Conservation (phyloP, 768 basidiomycete species). For the Calocera viscosa region DNA sequence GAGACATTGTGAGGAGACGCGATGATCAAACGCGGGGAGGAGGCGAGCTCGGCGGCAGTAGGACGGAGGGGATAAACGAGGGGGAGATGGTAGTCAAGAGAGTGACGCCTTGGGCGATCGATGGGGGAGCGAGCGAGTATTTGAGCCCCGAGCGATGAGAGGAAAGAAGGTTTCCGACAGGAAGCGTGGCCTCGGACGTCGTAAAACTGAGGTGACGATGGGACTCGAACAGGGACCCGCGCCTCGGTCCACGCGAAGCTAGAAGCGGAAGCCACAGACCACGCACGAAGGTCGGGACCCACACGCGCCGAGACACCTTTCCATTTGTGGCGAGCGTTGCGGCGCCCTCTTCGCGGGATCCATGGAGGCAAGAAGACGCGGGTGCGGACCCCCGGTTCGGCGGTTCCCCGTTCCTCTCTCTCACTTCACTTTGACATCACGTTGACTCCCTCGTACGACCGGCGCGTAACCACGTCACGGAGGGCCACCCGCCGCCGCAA, state of each 20-base stretch:
- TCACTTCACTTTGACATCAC: neutral
- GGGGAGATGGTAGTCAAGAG: conserved; percentile 8
- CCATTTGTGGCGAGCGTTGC: neutral
- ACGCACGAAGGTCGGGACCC: neutral
- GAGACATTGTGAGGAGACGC: neutral
- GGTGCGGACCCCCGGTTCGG: neutral
- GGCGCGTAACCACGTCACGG: neutral
- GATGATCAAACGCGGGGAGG: neutral
- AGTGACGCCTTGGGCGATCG: neutral
- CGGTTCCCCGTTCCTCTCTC: too few relatives aligned
- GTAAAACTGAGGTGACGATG: neutral
- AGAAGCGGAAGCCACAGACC: too few relatives aligned
- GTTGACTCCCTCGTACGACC: neutral
- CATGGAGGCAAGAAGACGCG: neutral
- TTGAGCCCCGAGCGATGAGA: neutral
- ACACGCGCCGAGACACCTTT: neutral
- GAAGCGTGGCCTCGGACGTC: too few relatives aligned
- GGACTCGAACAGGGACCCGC: neutral
- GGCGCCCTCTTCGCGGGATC: neutral
- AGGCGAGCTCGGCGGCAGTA: neutral
- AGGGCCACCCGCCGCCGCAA: neutral
- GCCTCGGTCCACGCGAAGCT: too few relatives aligned
- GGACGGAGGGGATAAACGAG: neutral
- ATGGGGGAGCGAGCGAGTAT: neutral
- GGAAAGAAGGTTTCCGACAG: neutral